Base-by-base conservation (phyloP, 1,139 yeast species). In the Meyerozyma athensensis region DNA sequence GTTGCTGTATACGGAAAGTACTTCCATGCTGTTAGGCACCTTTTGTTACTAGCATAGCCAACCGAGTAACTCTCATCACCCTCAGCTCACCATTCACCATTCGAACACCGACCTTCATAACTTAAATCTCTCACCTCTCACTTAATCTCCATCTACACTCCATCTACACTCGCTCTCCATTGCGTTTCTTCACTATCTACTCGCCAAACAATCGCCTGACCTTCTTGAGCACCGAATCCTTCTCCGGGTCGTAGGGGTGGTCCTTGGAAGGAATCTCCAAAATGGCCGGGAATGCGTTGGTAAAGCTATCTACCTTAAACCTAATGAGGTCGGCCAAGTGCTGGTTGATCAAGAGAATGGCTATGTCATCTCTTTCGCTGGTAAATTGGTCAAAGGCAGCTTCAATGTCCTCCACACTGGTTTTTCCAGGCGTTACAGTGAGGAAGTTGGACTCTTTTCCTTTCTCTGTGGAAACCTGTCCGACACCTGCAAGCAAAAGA, bases 241-340 rank as follows among this genome's bases (percentile, higher is more conserved):
- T 94, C 61, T 90, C 97, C 18, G 98, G 98, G 61, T 92, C 90
- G 59, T 92, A 92, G 17, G 99, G 98, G 59, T 92, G 97, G 57
- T 92, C 99, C 68, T 92, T 92, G 13, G 97, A 86, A 28, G 99
- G 99, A 49, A 92, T 92, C 64, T 92, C 99, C 55, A 92, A 72
- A 37, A 92, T 80, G 3, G 98, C 97, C 6, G 99, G 99, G 63
- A 92, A 92, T 8, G 98, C 96, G 50, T 81, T 80, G 23, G 95
- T 80, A 63, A 77, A 92, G 35, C 77, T 72, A 56, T 94, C 99
- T 36, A 92, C 89, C 48, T 77, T 74, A 49, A 72, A 74, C 61
- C 99, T 76, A 42, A 92, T 92, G 52, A 79, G 74, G 54, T 94
- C 97, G 9, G 98, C 98, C 50, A 92, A 72, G 63, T 89, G 96